Evolutionary conservation across 2,329 filamentous ascomycete genomes (phyloP).

Genomic region (Bipolaris cookei): DNA sequence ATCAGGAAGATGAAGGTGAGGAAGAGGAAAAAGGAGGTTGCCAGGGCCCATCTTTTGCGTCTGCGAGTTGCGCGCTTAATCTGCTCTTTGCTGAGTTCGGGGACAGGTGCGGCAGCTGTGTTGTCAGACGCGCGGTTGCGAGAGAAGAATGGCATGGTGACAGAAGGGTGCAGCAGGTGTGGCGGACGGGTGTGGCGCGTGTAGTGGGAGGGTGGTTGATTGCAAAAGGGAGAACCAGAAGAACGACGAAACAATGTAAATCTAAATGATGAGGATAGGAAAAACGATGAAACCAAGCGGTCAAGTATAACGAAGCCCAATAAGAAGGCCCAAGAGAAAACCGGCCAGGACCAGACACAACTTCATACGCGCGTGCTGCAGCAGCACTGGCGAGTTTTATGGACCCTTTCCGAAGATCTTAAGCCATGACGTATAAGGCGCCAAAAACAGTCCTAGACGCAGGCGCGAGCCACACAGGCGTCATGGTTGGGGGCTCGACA

Average conservation of each 20-base stretch:
- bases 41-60: constrained; percentile 66
- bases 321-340: not conserved
- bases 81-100: constrained; percentile 45
- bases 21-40: constrained; percentile 74
- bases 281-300: constrained; percentile 3
- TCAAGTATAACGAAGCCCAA: constrained; percentile 1
- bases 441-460: constrained; percentile 12
- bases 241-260: not conserved
- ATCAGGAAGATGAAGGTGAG: constrained; percentile 79
- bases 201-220: not conserved
- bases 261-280: not conserved
- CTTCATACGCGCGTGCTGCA: constrained; percentile 32
- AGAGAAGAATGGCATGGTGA: constrained; percentile 33
- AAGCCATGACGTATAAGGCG: constrained; percentile 33
- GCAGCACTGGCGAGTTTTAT: constrained; percentile 31
- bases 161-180: not conserved
- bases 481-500: constrained; percentile 8
- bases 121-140: constrained; percentile 28
- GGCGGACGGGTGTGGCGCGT: not conserved
- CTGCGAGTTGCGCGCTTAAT: constrained; percentile 53
- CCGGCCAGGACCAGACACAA: constrained; percentile 11
- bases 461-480: constrained; percentile 14
- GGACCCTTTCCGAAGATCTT: constrained; percentile 21
- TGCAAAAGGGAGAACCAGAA: not conserved
- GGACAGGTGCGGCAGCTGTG: constrained; percentile 21